phyloP scores from a whole-genome alignment of 163 green algal species.

The Trebouxiophyceae sp. region DNA sequence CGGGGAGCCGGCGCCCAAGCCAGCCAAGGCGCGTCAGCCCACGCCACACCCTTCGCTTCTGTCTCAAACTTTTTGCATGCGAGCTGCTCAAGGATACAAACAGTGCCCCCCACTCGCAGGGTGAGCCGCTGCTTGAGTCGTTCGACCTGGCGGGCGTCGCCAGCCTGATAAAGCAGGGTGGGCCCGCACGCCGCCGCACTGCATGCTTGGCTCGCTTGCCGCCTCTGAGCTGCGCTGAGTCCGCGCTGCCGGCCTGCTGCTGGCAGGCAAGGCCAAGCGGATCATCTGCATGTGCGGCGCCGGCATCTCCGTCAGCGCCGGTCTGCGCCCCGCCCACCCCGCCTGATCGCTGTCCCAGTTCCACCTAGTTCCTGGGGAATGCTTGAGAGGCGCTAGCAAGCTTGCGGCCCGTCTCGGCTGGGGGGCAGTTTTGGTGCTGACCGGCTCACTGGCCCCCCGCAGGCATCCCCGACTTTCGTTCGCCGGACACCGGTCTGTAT shows the following conservation, averaged over 20 bases:
- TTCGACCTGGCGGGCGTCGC: conserved; percentile 48
- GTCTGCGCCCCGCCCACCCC: neutral
- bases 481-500: conserved; percentile 64
- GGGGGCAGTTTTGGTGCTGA: neutral
- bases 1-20: no score
- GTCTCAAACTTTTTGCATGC: no score
- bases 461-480: conserved; percentile 83
- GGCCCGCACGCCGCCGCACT: neutral
- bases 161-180: conserved; percentile 31
- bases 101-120: no score
- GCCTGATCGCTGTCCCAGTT: neutral
- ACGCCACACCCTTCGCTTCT: no score
- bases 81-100: no score
- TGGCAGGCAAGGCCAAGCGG: conserved; percentile 32
- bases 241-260: neutral
- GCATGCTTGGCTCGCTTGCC: neutral
- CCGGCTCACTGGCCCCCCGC: conserved; percentile 7
- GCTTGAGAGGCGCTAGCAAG: neutral
- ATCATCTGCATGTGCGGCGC: conserved; percentile 71
- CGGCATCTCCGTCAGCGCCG: conserved; percentile 63
- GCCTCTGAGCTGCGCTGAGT: neutral
- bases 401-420: neutral
- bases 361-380: neutral
- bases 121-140: conserved; percentile 22
- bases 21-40: no score